Evolutionary conservation across 1,139 yeast species (phyloP).

Genomic region (Pichia sp.): DNA sequence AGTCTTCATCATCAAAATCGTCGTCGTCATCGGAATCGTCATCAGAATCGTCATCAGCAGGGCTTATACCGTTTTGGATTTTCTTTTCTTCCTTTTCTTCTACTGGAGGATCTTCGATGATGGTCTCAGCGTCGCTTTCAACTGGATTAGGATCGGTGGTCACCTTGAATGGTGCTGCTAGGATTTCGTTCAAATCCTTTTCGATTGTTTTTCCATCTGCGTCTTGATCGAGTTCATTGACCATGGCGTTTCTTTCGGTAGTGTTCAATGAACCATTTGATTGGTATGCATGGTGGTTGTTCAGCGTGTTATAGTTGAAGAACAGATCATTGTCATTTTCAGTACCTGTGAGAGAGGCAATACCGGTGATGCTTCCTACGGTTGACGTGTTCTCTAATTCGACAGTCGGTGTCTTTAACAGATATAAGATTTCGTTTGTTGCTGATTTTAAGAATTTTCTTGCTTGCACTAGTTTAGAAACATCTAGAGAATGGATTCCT

Average conservation of each 20-base stretch:
- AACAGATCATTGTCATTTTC: conserved; percentile 9
- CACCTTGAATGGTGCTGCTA: conserved; percentile 6
- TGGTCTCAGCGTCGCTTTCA: conserved; percentile 29
- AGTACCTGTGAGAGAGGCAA: conserved; percentile 1
- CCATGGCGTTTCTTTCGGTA: too few relatives aligned
- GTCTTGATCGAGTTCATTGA: neutral
- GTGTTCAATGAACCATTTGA: too few relatives aligned
- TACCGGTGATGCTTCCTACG: conserved; percentile 16
- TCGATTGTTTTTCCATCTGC: conserved; percentile 1
- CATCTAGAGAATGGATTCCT: conserved; percentile 25
- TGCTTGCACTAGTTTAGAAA: conserved; percentile 30
- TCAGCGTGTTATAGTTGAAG: conserved; percentile 2
- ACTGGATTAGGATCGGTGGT: neutral
- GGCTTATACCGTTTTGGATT: too few relatives aligned
- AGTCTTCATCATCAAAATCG: conserved; percentile 7
- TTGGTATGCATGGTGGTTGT: neutral
- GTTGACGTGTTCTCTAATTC: conserved; percentile 27
- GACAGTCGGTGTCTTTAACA: conserved; percentile 33
- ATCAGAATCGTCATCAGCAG: conserved; percentile 1
- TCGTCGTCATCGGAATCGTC: conserved; percentile 7
- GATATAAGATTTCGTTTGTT: conserved; percentile 33
- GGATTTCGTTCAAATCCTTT: conserved; percentile 11
- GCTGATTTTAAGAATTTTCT: conserved; percentile 33
- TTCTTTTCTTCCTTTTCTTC: neutral
- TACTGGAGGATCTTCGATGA: conserved; percentile 17